Base-by-base conservation (phyloP, 805 yeast species). In the Saccharomyces paradoxus region DNA sequence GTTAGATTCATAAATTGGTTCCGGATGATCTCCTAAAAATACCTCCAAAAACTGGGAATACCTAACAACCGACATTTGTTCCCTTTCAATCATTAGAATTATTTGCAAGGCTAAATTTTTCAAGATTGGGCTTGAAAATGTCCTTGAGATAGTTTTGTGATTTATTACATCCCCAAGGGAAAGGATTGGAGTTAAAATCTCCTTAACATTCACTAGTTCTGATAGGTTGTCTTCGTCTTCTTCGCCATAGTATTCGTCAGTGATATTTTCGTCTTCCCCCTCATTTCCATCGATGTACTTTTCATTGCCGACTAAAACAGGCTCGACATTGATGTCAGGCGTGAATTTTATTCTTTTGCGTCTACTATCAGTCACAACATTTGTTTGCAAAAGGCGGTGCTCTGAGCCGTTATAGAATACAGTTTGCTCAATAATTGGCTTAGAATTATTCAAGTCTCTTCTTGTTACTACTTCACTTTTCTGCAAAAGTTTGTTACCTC, bases 21-120 rank as follows among this genome's bases (percentile, higher is more conserved):
- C 76, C 59, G 95, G 87, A 66, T 89, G 92, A 65, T 92, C 98
- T 4, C 97, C 97, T 50, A 92, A 75, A 60, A 92, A 82, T 0
- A 87, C 83, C 57, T 85, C 87, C 70, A 94, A 77, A 48, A 92
- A 75, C 62, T 81, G 82, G 48, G 86, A 80, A 52, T 90, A 74
- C 63, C 83, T 80, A 55, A 83, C 82, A n/a, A 87, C 86, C 37
- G 83, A 84, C 28, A 79, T 77, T 63, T 89, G 96, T 65, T 94
- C 99, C 46, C 80, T 79, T 65, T 88, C 91, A 50, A 94, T 86
- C 57, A 85, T 73, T 52, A 86, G 86, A 27, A 91, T 81, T 17
- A 94, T 81, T 57, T 89, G 89, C 17, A 74, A 72, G 0, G 96
- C 87, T 59, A 94, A 70, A 44, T 78, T 74, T 50, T 78, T 76